A percentile compares a stretch with the other conserved stretches of the same genome.
These are phyloP conservation scores for Pseudogymnoascus sp. DNA, from an alignment of 2,329 filamentous ascomycete genomes.

Conservation along the genomic window DNA sequence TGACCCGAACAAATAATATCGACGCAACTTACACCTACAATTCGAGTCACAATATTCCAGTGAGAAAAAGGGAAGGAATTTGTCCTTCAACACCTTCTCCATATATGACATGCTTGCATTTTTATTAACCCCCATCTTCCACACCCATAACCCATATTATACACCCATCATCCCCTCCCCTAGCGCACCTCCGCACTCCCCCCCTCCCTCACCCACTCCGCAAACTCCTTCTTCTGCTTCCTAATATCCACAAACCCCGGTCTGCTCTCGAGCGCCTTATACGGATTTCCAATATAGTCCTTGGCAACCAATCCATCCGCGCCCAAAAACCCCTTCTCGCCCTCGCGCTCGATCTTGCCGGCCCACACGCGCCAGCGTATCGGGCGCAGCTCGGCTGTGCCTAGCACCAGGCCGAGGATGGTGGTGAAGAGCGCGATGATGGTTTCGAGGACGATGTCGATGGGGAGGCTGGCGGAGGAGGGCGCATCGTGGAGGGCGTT, in stretches of 20 bases:
- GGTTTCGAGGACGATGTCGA: slow-evolving; percentile 84
- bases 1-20: background rate
- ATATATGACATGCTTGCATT: slow-evolving; percentile 4
- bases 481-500: slow-evolving; percentile 37
- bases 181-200: slow-evolving; percentile 13
- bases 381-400: slow-evolving; percentile 70
- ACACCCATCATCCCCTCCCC: background rate
- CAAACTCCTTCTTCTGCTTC: slow-evolving; percentile 70
- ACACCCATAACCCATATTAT: background rate
- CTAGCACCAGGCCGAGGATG: slow-evolving; percentile 73
- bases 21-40: background rate
- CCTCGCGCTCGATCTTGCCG: slow-evolving; percentile 74
- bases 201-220: slow-evolving; percentile 56
- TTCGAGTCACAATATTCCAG: background rate
- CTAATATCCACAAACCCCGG: slow-evolving; percentile 84
- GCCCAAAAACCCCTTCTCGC: slow-evolving; percentile 49
- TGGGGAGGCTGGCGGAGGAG: slow-evolving; percentile 48
- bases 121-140: slow-evolving; percentile 8
- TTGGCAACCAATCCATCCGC: slow-evolving; percentile 59
- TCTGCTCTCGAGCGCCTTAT: slow-evolving; percentile 67
- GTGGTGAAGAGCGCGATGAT: slow-evolving; percentile 71
- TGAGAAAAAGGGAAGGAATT: too few species aligned
- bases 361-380: slow-evolving; percentile 80
- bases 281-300: slow-evolving; percentile 70
- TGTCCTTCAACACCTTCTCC: background rate